A percentile compares a stretch with the other conserved stretches of the same genome.
phyloP scores from a whole-genome alignment of 2,329 filamentous ascomycete species.

The Hymenoscyphus scutula region DNA sequence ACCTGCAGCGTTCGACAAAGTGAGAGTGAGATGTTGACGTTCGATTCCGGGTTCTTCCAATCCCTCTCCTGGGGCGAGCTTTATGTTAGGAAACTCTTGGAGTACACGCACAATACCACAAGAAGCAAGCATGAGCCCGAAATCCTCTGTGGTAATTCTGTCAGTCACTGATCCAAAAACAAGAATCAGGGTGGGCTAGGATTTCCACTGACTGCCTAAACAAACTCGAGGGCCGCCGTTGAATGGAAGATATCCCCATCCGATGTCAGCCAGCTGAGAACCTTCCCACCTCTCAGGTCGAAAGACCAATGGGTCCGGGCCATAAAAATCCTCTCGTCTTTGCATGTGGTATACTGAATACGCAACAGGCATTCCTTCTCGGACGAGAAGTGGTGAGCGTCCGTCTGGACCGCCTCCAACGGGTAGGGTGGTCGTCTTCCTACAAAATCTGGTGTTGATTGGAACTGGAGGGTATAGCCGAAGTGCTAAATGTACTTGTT shows the following conservation, averaged over 20 bases:
- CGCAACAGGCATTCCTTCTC: slow-evolving; percentile 22
- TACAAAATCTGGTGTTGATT: slow-evolving; percentile 28
- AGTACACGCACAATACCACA: slow-evolving; percentile 23
- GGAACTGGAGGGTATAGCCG: slow-evolving; percentile 33
- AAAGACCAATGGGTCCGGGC: slow-evolving; percentile 40
- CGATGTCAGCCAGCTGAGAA: slow-evolving; percentile 29
- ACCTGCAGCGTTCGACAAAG: slow-evolving; percentile 21
- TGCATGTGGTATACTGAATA: slow-evolving; percentile 38
- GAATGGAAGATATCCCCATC: slow-evolving; percentile 34
- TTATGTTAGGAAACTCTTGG: slow-evolving; percentile 19
- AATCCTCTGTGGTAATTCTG: slow-evolving; percentile 17
- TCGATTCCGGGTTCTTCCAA: slow-evolving; percentile 20
- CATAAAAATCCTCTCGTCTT: slow-evolving; percentile 40
- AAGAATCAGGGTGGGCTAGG: not conserved
- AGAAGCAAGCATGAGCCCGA: slow-evolving; percentile 23
- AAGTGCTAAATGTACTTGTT: slow-evolving; percentile 15
- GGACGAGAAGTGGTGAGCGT: slow-evolving; percentile 31
- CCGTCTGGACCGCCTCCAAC: not conserved
- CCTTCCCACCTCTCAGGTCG: slow-evolving; percentile 44
- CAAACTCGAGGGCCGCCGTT: slow-evolving; percentile 5
- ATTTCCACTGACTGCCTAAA: not conserved
- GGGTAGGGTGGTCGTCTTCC: slow-evolving; percentile 31
- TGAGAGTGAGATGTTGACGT: slow-evolving; percentile 22
- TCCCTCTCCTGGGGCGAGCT: slow-evolving; percentile 15
- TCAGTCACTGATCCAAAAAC: slow-evolving; percentile 7